A percentile compares a stretch with the other conserved stretches of the same genome.
These are phyloP conservation scores for Candida ulmi DNA, from an alignment of 805 yeast species.

Conservation along the genomic window DNA sequence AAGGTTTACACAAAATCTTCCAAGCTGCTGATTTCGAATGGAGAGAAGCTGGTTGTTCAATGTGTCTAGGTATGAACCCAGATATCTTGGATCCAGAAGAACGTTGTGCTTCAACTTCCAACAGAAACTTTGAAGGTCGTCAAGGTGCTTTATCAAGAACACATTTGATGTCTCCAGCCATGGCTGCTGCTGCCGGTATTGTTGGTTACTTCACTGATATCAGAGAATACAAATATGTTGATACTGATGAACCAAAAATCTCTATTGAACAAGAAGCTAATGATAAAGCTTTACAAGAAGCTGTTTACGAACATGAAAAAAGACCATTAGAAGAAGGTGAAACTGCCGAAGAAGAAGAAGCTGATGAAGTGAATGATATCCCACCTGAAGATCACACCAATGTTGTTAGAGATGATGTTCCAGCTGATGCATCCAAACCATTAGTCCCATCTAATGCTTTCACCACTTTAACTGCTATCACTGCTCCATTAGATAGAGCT, in stretches of 20 bases:
- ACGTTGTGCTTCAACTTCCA: constrained; percentile 98
- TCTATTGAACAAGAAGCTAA: constrained; percentile 39
- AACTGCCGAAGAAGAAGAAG: constrained; percentile 39
- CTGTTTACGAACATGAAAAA: constrained; percentile 68
- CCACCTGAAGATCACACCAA: constrained; percentile 42
- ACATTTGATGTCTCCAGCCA: constrained; percentile 96
- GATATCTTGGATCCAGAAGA: constrained; percentile 93
- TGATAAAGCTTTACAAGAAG: constrained; percentile 58
- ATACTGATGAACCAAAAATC: constrained; percentile 56
- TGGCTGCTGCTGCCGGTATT: constrained; percentile 99
- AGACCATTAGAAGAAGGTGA: constrained; percentile 52
- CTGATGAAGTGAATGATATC: constrained; percentile 57
- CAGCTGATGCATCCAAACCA: constrained; percentile 22
- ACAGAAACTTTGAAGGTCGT: constrained; percentile 98
- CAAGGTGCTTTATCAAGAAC: constrained; percentile 97
- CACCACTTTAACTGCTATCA: constrained; percentile 69
- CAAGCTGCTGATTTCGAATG: constrained; percentile 92
- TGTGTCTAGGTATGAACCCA: constrained; percentile 99
- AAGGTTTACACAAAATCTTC: constrained; percentile 90
- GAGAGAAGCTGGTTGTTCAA: constrained; percentile 99
- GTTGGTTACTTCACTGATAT: constrained; percentile 88
- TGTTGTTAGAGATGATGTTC: constrained; percentile 29
- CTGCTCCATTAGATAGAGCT: constrained; percentile 93
- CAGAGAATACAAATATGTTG: constrained; percentile 67
- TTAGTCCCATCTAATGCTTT: constrained; percentile 70